Evolutionary conservation across 495 filamentous ascomycete genomes (phyloP), one percentile per base, ranked within the genome.

Genomic region (Clavariopsis aquatica): DNA sequence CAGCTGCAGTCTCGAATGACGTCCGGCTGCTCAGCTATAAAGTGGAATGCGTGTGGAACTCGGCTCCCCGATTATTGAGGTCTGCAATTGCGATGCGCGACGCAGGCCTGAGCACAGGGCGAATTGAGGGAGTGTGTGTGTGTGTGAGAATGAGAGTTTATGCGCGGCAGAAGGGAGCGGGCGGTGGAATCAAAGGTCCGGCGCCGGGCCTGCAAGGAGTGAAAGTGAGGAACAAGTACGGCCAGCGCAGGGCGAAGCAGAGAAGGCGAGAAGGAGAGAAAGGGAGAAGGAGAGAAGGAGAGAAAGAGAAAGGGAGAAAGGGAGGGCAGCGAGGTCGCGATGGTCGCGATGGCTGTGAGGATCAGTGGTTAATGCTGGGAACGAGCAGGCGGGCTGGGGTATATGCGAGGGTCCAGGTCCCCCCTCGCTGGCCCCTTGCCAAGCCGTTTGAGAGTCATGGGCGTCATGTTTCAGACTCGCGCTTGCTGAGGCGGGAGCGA

Each of bases 131-230:
- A n/a, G n/a, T n/a, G n/a, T n/a, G n/a, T n/a, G n/a, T n/a, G n/a
- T n/a, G n/a, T n/a, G n/a, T n/a, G n/a, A n/a, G n/a, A n/a, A n/a
- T n/a, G n/a, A n/a, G n/a, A n/a, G n/a, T n/a, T n/a, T n/a, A n/a
- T n/a, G n/a, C n/a, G n/a, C 31, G 23, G 52, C 36, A 19, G 46
- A 28, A 62, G 57, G 45, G 64, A 66, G 58, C 19, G 57, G 20
- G 49, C 46, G 28, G 53, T 52, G 56, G 13, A 34, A 46, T 24
- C 49, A 22, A 52, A 49, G 31, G 1, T 46, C 49, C 29, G 66
- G 66, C 62, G 49, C 55, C 53, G 52, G 57, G 60, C 55, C 57
- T 69, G 60, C 66, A 69, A 69, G 62, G 66, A 69, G 66, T 34
- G 52, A 34, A 49, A 54, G 56, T 6, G 43, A 49, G 56, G 28